Conservation (phyloP, 169 alveolate species). For the Plasmodium adleri region DNA sequence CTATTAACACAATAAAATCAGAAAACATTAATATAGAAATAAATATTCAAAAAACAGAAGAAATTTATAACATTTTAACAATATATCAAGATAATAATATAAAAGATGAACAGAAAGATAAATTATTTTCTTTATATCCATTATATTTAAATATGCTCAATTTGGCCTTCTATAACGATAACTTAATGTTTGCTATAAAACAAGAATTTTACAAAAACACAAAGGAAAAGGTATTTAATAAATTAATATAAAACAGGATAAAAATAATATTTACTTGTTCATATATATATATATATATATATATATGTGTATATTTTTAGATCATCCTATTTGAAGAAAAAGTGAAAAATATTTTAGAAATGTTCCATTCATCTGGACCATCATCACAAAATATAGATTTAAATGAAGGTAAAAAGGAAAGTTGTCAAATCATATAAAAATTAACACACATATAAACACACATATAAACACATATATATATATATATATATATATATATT, state of each 20-base stretch:
- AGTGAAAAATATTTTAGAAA: slow-evolving; percentile 60
- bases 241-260: background rate
- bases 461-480: background rate
- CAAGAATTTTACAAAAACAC: slow-evolving; percentile 71
- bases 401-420: slow-evolving; percentile 55
- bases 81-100: slow-evolving; percentile 53
- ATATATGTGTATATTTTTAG: slow-evolving; percentile 4
- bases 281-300: background rate
- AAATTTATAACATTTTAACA: slow-evolving; percentile 60
- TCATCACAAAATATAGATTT: slow-evolving; percentile 66
- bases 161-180: slow-evolving; percentile 65
- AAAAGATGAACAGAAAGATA: slow-evolving; percentile 69
- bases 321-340: slow-evolving; percentile 59
- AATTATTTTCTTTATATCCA: slow-evolving; percentile 42
- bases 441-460: background rate
- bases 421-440: background rate
- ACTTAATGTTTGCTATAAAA: slow-evolving; percentile 67
- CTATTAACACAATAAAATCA: slow-evolving; percentile 65
- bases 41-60: slow-evolving; percentile 74
- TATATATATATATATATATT: background rate
- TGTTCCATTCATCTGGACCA: slow-evolving; percentile 49
- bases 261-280: background rate
- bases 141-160: slow-evolving; percentile 62
- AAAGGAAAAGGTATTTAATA: slow-evolving; percentile 54
- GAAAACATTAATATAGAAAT: slow-evolving; percentile 73